These are phyloP conservation scores for Hyphopichia khmerensis DNA, from an alignment of 1,139 yeast species.

Conservation along the genomic window DNA sequence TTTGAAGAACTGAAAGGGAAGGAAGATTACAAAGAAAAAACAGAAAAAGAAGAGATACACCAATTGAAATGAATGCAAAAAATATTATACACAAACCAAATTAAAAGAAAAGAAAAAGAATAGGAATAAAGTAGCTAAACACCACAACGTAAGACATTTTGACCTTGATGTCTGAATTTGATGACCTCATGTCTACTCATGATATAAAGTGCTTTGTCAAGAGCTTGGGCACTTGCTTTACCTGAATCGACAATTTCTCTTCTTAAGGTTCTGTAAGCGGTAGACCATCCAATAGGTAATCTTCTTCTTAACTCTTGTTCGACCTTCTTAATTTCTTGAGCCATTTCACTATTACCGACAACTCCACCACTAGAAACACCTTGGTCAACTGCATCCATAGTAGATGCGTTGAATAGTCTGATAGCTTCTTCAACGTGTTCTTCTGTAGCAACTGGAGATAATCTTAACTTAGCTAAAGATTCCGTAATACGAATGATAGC, in stretches of 20 bases:
- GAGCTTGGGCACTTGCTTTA: constrained; percentile 64
- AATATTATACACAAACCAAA: not conserved
- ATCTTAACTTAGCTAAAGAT: constrained; percentile 81
- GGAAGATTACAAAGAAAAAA: not conserved
- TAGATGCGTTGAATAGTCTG: constrained; percentile 90
- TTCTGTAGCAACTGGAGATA: constrained; percentile 81
- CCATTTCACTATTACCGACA: constrained; percentile 50
- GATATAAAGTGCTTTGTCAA: constrained; percentile 80
- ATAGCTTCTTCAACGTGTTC: constrained; percentile 96
- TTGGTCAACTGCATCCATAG: constrained; percentile 96
- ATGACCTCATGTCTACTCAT: constrained; percentile 86
- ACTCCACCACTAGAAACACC: constrained; percentile 53
- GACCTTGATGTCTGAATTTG: constrained; percentile 85
- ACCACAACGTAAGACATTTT: constrained; percentile 79
- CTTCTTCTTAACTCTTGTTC: constrained; percentile 87
- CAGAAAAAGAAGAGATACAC: not conserved
- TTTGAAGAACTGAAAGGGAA: not conserved
- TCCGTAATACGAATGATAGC: constrained; percentile 97
- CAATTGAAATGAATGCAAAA: too few relatives aligned
- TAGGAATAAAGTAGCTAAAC: too few relatives aligned
- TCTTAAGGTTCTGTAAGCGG: constrained; percentile 80
- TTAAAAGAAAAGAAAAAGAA: constrained; percentile 2
- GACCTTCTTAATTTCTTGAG: constrained; percentile 71
- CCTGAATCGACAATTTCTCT: constrained; percentile 81
- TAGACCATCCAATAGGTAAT: constrained; percentile 95